Evolutionary conservation across 495 filamentous ascomycete genomes (phyloP).

Genomic region (Beverwykella pulmonaria): DNA sequence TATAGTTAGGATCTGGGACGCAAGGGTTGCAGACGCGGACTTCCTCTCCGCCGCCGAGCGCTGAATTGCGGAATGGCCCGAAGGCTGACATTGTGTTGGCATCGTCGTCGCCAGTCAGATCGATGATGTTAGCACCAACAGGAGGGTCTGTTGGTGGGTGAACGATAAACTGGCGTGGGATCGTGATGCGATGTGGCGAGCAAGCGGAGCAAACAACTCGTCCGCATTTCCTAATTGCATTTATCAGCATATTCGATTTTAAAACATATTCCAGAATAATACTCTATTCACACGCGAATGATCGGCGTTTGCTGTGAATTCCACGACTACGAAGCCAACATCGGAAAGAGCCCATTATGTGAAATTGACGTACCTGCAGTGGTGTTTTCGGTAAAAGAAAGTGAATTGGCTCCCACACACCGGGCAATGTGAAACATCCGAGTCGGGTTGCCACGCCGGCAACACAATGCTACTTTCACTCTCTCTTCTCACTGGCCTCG

Average conservation of each 20-base stretch:
- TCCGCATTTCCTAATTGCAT: conserved; percentile 77
- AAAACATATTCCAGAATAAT: too few species aligned
- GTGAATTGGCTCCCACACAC: conserved; percentile 35
- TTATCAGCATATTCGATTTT: too few species aligned
- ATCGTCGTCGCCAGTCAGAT: conserved; percentile 46
- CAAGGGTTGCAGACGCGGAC: conserved; percentile 94
- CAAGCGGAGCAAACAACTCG: conserved; percentile 89
- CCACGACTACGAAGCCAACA: too few species aligned
- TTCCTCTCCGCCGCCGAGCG: conserved; percentile 77
- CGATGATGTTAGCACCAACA: conserved; percentile 43
- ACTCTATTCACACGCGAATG: too few species aligned
- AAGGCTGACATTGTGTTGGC: conserved; percentile 9
- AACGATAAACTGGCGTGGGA: conserved; percentile 91
- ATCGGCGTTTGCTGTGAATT: too few species aligned
- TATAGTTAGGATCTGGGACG: conserved; percentile 85
- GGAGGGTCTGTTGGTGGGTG: conserved; percentile 61
- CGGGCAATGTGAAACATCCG: conserved; percentile 31
- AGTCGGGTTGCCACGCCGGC: conserved; percentile 37
- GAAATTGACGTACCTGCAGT: conserved; percentile 34
- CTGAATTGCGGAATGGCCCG: conserved; percentile 48
- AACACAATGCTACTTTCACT: conserved; percentile 34
- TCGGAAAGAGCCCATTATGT: too few species aligned
- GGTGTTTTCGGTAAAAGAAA: conserved; percentile 35
- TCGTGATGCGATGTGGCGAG: conserved; percentile 93
- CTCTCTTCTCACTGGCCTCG: neutral